Base-by-base conservation (phyloP, 805 yeast genomes). In the Wickerhamiella siamensis region DNA sequence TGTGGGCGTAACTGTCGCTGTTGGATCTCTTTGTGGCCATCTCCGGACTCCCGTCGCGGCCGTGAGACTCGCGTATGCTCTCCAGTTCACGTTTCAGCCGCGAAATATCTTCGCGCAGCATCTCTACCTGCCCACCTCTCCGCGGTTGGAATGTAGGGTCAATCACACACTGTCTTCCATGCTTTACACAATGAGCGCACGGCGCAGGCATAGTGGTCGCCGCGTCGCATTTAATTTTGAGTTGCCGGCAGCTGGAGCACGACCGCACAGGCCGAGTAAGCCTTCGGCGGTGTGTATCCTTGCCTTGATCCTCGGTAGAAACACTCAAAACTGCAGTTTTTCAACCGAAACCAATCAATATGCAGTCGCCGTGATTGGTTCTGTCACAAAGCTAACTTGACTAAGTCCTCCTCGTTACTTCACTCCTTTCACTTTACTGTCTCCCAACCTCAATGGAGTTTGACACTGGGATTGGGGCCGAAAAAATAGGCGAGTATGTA, bases 241-340 rank as follows among this genome's bases (percentile, higher is more conserved):
- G 95, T 57, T 87, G 95, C 40, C 96, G 74, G 56, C 96, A 87
- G 57, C 84, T 91, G 0, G 95, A 83, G 57, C 96, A 87, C 3
- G 94, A 80, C 0, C 94, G 83, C 1, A 86, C 93, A 0, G 95
- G 95, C 43, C 95, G 64, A 53, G 37, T 34, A 5, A 34, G 16
- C 37, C 20, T 6, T 24, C 29, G 29, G 10, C 29, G 29, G 29
- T 24, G 29, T 12, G 6, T 6, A 24, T 24, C 29, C 10, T 8
- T n/a, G n/a, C n/a, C n/a, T n/a, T n/a, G n/a, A n/a, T n/a, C n/a
- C n/a, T n/a, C n/a, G n/a, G n/a, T n/a, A n/a, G n/a, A n/a, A n/a
- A n/a, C n/a, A n/a, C n/a, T n/a, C n/a, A n/a, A n/a, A n/a, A n/a
- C n/a, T n/a, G n/a, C n/a, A n/a, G n/a, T n/a, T n/a, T n/a, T n/a